These are phyloP conservation scores for Atkinsonella texensis DNA, from an alignment of 2,329 filamentous ascomycete species.

Conservation along the genomic window DNA sequence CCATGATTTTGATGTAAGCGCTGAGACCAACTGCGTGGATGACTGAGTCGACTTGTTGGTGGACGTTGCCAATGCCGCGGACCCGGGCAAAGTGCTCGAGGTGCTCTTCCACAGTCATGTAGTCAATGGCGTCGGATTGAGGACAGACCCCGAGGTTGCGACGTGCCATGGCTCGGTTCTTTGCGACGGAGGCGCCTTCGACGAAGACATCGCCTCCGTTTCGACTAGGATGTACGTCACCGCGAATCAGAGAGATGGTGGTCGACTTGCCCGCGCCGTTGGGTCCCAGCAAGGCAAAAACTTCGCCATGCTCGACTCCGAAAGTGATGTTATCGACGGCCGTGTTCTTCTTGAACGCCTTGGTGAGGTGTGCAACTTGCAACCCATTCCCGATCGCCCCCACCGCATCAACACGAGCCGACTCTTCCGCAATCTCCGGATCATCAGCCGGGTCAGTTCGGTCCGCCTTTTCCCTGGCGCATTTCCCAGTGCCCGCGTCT, in stretches of 20 bases:
- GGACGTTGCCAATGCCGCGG: conserved; percentile 62
- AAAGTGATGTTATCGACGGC: conserved; percentile 88
- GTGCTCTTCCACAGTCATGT: conserved; percentile 82
- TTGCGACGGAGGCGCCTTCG: conserved; percentile 64
- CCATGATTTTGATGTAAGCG: conserved; percentile 62
- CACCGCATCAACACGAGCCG: conserved; percentile 41
- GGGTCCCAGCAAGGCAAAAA: conserved; percentile 83
- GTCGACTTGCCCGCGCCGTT: conserved; percentile 90
- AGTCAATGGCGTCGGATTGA: conserved; percentile 77
- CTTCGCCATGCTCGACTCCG: conserved; percentile 64
- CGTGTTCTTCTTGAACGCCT: conserved; percentile 61
- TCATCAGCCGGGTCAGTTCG: conserved; percentile 27
- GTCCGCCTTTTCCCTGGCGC: conserved; percentile 40
- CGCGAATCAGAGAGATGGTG: conserved; percentile 77
- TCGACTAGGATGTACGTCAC: conserved; percentile 62
- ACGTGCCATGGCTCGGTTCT: conserved; percentile 58
- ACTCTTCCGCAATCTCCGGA: conserved; percentile 53
- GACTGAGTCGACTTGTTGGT: conserved; percentile 66
- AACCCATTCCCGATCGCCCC: conserved; percentile 48
- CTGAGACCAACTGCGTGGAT: conserved; percentile 69
- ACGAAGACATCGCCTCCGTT: conserved; percentile 69
- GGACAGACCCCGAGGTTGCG: conserved; percentile 78
- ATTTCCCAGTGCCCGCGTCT: conserved; percentile 41
- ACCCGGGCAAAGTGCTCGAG: conserved; percentile 78
- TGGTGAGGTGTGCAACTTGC: conserved; percentile 68